Evolutionary conservation across 1,284 basidiomycete species (phyloP), one percentile per base, ranked within the genome.

Genomic region (Nidula niveotomentosa): DNA sequence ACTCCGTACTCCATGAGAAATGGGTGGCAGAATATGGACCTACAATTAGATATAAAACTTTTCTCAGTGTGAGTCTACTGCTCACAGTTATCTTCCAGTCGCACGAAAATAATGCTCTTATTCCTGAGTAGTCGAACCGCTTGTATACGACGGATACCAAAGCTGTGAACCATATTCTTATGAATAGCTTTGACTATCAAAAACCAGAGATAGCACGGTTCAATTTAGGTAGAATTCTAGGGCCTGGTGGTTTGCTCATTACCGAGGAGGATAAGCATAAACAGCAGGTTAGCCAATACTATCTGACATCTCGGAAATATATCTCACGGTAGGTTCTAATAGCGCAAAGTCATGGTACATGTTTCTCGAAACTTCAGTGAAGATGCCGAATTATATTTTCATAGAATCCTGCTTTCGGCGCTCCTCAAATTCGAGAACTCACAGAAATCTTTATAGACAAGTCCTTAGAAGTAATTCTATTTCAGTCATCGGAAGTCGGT

Each of bases 351-450:
- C 39, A 73, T 79, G 71, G 80, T 77, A 47, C 49, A 58, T 56
- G 7, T 35, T 6, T n/a, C 18, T 53, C 30, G 8, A 8, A 35
- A 43, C 3, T 39, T 33, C n/a, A 18, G 13, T 18, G 35, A 3
- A 17, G 6, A 5, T n/a, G 37, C 8, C 15, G 41, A 13, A 41
- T 49, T 36, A 51, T 10, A 12, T 8, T 43, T 17, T 17, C 12
- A 45, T 52, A 81, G 84, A 86, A 85, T 58, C 84, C 84, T 15
- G 84, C 82, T 0, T 86, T 88, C 54, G 80, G 83, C 2, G 73
- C 76, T 0, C 65, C 75, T 0, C 80, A 85, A 57, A 75, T 86
- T 33, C 73, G 84, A 1, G 79, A 79, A 39, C 64, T 86, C 0
- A 85, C 80, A 0, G 70, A 72, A 10, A 75, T 85, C 12, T 86